phyloP scores from a whole-genome alignment of 805 yeast species.

The Candida silvatica region DNA sequence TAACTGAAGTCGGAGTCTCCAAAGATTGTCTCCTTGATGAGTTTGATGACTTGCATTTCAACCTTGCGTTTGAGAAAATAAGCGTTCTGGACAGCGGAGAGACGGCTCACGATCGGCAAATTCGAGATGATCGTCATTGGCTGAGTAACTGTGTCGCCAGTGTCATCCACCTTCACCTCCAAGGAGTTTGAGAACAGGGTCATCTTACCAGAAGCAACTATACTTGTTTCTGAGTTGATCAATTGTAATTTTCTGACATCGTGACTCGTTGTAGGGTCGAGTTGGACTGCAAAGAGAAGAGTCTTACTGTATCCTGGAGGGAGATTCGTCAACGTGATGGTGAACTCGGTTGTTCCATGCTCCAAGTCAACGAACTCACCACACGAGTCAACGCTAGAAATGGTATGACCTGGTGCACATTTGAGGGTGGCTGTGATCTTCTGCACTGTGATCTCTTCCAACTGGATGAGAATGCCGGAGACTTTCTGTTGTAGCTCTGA shows the following conservation, averaged over 20 bases:
- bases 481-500: conserved; percentile 9
- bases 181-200: too few species aligned
- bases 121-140: too few species aligned
- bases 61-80: conserved; percentile 27
- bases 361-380: conserved; percentile 7
- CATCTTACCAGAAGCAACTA: too few species aligned
- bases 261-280: too few species aligned
- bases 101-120: conserved; percentile 17
- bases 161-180: too few species aligned
- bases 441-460: conserved; percentile 13
- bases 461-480: conserved; percentile 6
- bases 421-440: conserved; percentile 10
- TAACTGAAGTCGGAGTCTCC: conserved; percentile 6
- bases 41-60: conserved; percentile 23
- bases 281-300: conserved; percentile 15
- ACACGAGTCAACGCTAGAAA: conserved; percentile 12
- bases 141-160: conserved; percentile 5
- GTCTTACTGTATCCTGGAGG: conserved; percentile 15
- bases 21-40: conserved; percentile 14
- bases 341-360: not conserved
- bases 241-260: too few species aligned
- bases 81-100: conserved; percentile 28
- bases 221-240: too few species aligned
- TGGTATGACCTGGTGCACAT: conserved; percentile 11
- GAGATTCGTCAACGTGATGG: conserved; percentile 11